phyloP scores from a whole-genome alignment of 2,329 filamentous ascomycete species.

The Orbilia oligospora region DNA sequence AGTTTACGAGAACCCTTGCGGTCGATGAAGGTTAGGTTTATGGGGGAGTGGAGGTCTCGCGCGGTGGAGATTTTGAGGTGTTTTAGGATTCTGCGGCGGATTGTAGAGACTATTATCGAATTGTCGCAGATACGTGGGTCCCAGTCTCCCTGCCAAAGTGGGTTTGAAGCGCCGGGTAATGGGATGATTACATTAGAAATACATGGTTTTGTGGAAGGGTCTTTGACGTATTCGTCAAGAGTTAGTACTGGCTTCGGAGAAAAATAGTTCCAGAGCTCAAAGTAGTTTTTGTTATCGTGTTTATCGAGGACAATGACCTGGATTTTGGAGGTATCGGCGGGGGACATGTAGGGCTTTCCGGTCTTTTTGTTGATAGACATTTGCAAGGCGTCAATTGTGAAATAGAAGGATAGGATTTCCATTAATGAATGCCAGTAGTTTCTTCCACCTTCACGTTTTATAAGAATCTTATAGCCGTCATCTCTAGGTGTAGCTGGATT shows the following conservation, averaged over 20 bases:
- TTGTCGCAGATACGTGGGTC: constrained; percentile 65
- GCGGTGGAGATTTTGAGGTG: constrained; percentile 45
- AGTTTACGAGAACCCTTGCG: constrained; percentile 66
- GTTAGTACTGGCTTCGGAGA: constrained; percentile 65
- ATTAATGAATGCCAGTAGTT: constrained; percentile 67
- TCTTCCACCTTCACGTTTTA: constrained; percentile 66
- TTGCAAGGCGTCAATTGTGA: constrained; percentile 66
- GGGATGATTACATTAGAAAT: constrained; percentile 67
- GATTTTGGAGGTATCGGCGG: constrained; percentile 62
- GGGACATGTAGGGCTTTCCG: constrained; percentile 62
- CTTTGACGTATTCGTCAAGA: constrained; percentile 62
- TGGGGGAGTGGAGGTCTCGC: constrained; percentile 19
- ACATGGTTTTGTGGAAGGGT: constrained; percentile 24
- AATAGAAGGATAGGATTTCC: constrained; percentile 66
- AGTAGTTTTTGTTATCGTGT: constrained; percentile 66
- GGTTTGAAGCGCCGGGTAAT: constrained; percentile 68
- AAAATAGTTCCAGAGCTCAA: constrained; percentile 67
- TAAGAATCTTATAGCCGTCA: constrained; percentile 63
- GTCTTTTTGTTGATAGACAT: constrained; percentile 62
- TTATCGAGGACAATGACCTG: constrained; percentile 67
- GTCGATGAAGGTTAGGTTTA: constrained; percentile 67
- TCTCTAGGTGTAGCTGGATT: constrained; percentile 30
- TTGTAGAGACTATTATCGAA: constrained; percentile 65
- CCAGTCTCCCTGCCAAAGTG: constrained; percentile 69
- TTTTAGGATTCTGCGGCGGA: constrained; percentile 61